Conservation (phyloP, 2,329 filamentous ascomycete species). For the Leptosphaerulina australis region DNA sequence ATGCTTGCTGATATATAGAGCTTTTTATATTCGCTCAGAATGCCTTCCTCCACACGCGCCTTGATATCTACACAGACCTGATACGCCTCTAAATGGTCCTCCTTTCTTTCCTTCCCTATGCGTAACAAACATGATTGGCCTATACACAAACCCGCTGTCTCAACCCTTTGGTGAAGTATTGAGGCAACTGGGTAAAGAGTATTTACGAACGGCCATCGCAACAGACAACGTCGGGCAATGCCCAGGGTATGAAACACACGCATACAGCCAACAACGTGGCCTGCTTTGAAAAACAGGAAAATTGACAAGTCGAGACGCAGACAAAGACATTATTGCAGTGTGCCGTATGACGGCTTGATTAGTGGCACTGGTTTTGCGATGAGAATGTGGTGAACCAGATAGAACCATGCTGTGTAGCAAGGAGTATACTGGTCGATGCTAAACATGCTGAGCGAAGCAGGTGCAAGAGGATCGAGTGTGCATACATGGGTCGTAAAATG, state of each 20-base stretch:
- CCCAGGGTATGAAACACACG: conserved; percentile 10
- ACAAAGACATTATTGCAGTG: conserved; percentile 12
- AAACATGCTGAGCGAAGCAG: conserved; percentile 1
- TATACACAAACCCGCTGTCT: background rate
- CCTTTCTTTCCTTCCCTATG: background rate
- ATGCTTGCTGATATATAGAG: background rate
- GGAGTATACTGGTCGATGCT: background rate
- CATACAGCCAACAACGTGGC: background rate
- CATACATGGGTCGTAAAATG: conserved; percentile 36
- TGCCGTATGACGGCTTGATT: conserved; percentile 10
- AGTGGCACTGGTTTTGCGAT: conserved; percentile 3
- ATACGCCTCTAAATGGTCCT: background rate
- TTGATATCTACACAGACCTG: conserved; percentile 9
- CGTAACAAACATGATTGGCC: background rate
- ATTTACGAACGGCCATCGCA: background rate
- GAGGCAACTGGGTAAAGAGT: conserved; percentile 2
- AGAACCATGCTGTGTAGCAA: background rate
- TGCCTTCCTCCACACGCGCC: conserved; percentile 7
- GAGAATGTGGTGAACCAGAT: background rate
- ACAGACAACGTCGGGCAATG: conserved; percentile 6
- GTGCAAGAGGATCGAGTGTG: conserved; percentile 27
- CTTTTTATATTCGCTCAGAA: conserved; percentile 23
- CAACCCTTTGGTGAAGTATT: too few relatives aligned
- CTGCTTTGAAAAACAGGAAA: background rate
- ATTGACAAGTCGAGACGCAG: conserved; percentile 10